phyloP scores from a whole-genome alignment of 352 stramenopile genomes.

The Phytophthora vignae region DNA sequence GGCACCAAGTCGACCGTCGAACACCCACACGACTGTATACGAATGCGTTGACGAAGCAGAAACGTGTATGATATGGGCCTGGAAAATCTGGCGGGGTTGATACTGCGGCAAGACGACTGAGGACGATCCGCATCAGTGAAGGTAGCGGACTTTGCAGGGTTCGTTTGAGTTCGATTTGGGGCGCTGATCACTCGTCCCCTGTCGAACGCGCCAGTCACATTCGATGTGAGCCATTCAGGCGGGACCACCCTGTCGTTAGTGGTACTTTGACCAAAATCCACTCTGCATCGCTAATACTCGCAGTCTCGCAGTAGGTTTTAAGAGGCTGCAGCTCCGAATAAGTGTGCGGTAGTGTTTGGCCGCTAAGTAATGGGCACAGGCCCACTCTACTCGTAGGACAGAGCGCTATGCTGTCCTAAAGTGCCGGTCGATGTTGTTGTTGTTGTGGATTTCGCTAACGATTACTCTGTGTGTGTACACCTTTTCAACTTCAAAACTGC shows the following conservation, averaged over 20 bases:
- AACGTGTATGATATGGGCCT: constrained; percentile 9
- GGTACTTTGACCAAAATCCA: background rate
- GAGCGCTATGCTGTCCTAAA: too few species aligned
- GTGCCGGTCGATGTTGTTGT: too few species aligned
- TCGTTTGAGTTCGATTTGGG: background rate
- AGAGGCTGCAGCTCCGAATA: too few species aligned
- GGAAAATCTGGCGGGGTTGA: constrained; percentile 23
- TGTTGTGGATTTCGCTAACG: too few species aligned
- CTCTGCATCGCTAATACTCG: background rate
- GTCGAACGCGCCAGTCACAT: background rate
- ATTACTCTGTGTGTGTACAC: too few species aligned
- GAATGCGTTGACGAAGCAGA: constrained; percentile 18
- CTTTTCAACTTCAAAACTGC: too few species aligned
- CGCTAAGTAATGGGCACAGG: too few species aligned
- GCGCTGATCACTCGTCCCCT: background rate
- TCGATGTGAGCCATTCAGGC: background rate
- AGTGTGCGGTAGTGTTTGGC: background rate
- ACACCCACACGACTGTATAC: constrained; percentile 11
- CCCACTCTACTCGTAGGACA: too few species aligned
- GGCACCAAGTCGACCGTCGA: constrained; percentile 17
- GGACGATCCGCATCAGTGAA: background rate
- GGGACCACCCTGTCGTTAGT: background rate
- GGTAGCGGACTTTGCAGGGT: background rate
- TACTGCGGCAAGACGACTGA: background rate
- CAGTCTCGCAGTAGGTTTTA: too few species aligned